Evolutionary conservation across 2,329 filamentous ascomycete genomes (phyloP).

Genomic region (Xylariaceae sp.): DNA sequence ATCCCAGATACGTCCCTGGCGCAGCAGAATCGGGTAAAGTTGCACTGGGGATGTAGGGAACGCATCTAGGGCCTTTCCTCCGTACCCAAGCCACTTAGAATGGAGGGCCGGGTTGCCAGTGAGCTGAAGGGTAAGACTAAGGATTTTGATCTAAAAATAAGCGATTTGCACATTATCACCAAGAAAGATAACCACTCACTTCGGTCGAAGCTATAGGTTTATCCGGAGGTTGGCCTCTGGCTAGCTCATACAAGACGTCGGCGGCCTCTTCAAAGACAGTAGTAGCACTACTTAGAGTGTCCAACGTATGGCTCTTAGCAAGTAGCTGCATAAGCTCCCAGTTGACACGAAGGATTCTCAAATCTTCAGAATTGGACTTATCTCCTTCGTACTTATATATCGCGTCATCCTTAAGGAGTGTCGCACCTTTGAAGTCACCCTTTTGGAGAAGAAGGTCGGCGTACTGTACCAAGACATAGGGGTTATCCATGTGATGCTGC

Average conservation of each 20-base stretch:
- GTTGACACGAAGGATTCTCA: conserved; percentile 17
- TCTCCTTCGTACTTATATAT: conserved; percentile 17
- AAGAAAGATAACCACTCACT: conserved; percentile 6
- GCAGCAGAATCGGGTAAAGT: conserved; percentile 29
- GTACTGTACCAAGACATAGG: conserved; percentile 37
- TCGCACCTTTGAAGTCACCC: conserved; percentile 34
- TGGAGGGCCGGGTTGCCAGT: conserved; percentile 7
- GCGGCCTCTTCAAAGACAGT: conserved; percentile 14
- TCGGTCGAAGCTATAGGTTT: conserved; percentile 21
- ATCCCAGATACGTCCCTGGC: conserved; percentile 36
- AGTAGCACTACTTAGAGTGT: not conserved
- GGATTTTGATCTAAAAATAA: conserved; percentile 27
- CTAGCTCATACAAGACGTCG: conserved; percentile 1
- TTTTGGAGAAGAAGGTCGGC: conserved; percentile 38
- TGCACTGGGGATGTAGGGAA: not conserved
- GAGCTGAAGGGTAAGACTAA: conserved; percentile 24
- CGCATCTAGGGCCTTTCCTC: not conserved
- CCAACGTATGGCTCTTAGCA: conserved; percentile 22
- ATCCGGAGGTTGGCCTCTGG: conserved; percentile 1
- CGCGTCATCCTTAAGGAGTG: conserved; percentile 18
- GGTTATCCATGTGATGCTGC: conserved; percentile 30
- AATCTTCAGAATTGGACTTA: conserved; percentile 7
- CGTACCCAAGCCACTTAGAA: conserved; percentile 14
- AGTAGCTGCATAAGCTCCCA: conserved; percentile 28
- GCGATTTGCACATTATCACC: not conserved